These are phyloP conservation scores for Exophiala aquamarina DNA, from an alignment of 2,329 filamentous ascomycete species.

Conservation along the genomic window DNA sequence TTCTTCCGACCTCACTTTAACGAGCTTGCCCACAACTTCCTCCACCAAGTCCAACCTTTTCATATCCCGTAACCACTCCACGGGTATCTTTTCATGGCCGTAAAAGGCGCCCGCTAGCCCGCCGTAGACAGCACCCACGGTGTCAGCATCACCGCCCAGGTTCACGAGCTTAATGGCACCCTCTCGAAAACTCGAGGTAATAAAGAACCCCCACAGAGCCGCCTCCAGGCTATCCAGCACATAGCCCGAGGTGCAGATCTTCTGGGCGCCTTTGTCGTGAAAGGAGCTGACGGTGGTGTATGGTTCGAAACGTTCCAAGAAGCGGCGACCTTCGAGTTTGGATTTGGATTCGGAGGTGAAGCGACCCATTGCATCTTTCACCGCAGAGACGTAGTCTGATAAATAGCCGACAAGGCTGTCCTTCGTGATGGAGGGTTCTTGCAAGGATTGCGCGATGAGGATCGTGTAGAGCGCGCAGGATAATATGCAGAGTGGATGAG, in stretches of 20 bases:
- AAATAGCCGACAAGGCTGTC: no score
- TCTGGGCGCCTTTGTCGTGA: slow-evolving; percentile 20
- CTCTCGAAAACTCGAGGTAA: slow-evolving; percentile 36
- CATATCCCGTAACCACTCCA: slow-evolving; percentile 24
- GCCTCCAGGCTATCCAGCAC: slow-evolving; percentile 44
- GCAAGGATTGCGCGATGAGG: no score
- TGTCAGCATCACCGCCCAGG: slow-evolving; percentile 45
- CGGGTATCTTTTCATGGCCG: slow-evolving; percentile 36
- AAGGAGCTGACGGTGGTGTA: slow-evolving; percentile 30
- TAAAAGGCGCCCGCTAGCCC: slow-evolving; percentile 44
- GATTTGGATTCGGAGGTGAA: no score
- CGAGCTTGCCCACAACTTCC: slow-evolving; percentile 20
- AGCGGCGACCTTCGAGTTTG: no score
- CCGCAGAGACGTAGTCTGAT: no score
- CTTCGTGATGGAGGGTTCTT: no score
- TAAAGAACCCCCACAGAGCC: slow-evolving; percentile 46
- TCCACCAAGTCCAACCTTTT: slow-evolving; percentile 19
- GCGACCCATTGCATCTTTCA: no score
- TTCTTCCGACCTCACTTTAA: no score
- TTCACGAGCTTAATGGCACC: slow-evolving; percentile 44
- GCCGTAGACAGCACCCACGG: slow-evolving; percentile 47
- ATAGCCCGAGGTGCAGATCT: slow-evolving; percentile 40
- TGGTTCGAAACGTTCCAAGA: no score
- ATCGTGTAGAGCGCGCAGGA: slow-evolving; percentile 41
- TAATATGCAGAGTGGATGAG: slow-evolving; percentile 38